phyloP scores from a whole-genome alignment of 331 rosid species.

The Malus hybrid region DNA sequence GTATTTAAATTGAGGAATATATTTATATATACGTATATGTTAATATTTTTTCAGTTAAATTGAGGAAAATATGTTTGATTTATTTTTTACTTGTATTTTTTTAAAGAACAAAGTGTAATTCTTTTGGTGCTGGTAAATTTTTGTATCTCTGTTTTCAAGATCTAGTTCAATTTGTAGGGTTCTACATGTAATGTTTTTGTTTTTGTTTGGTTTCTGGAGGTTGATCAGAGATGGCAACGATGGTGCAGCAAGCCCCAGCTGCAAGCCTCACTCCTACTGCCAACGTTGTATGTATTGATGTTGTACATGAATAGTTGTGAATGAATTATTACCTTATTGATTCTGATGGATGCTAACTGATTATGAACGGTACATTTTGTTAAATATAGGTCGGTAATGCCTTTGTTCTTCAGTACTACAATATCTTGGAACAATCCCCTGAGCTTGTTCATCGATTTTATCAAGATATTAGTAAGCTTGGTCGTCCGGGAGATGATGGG shows the following conservation, averaged over 20 bases:
- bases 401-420: conserved; percentile 78
- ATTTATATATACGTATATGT: no score
- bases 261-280: conserved; percentile 41
- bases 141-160: neutral
- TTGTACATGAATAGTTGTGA: neutral
- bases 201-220: conserved; percentile 12
- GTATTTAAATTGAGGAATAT: neutral
- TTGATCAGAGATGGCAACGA: conserved; percentile 45
- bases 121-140: neutral
- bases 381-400: conserved; percentile 70
- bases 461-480: conserved; percentile 70
- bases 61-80: neutral
- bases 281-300: conserved; percentile 44
- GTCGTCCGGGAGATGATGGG: conserved; percentile 62
- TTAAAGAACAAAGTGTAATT: no score
- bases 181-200: conserved; percentile 4
- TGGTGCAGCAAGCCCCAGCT: conserved; percentile 42
- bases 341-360: neutral
- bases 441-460: conserved; percentile 77
- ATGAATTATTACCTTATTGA: neutral
- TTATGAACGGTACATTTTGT: neutral
- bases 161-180: neutral
- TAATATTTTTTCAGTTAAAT: neutral
- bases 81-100: no score
- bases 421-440: conserved; percentile 74